Percentiles rank a stretch among this genome's conserved stretches.
Conservation (phyloP, 768 basidiomycete genomes). For the Psilocybe tampanensis region DNA sequence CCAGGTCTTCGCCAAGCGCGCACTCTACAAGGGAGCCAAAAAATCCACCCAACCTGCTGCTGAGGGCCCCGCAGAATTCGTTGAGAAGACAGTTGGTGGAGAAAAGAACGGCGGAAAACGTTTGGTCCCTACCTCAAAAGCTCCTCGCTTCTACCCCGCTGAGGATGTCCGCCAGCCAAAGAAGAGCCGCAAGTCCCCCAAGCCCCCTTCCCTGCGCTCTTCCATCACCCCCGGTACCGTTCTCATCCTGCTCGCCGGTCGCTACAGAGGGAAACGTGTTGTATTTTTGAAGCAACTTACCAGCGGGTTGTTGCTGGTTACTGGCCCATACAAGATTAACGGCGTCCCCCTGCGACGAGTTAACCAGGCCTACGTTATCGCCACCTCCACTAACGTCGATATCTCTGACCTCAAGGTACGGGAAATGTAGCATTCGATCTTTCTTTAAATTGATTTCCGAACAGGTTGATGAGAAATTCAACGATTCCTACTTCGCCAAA, state of each 20-base stretch:
- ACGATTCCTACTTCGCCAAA: conserved; percentile 94
- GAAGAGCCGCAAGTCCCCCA: conserved; percentile 86
- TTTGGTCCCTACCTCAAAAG: conserved; percentile 82
- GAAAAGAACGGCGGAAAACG: conserved; percentile 91
- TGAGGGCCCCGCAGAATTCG: conserved; percentile 58
- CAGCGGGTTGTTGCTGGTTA: conserved; percentile 91
- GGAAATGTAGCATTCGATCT: conserved; percentile 19
- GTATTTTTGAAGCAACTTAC: conserved; percentile 96
- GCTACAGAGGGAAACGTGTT: conserved; percentile 97
- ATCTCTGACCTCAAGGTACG: conserved; percentile 70
- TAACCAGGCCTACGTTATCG: conserved; percentile 98
- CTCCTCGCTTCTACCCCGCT: conserved; percentile 91
- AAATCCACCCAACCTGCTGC: conserved; percentile 69
- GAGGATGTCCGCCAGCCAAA: conserved; percentile 93
- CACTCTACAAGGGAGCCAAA: conserved; percentile 84
- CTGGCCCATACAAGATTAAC: conserved; percentile 97
- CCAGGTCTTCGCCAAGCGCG: conserved; percentile 77
- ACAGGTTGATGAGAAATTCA: conserved; percentile 86
- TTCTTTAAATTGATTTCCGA: background rate
- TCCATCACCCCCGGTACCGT: conserved; percentile 94
- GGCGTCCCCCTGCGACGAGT: conserved; percentile 98
- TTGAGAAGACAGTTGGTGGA: conserved; percentile 85
- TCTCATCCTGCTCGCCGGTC: conserved; percentile 95
- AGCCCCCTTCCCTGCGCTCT: conserved; percentile 77
- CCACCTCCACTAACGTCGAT: conserved; percentile 94